Conservation (phyloP, 805 yeast genomes). For the Zygotorulaspora danielsina region DNA sequence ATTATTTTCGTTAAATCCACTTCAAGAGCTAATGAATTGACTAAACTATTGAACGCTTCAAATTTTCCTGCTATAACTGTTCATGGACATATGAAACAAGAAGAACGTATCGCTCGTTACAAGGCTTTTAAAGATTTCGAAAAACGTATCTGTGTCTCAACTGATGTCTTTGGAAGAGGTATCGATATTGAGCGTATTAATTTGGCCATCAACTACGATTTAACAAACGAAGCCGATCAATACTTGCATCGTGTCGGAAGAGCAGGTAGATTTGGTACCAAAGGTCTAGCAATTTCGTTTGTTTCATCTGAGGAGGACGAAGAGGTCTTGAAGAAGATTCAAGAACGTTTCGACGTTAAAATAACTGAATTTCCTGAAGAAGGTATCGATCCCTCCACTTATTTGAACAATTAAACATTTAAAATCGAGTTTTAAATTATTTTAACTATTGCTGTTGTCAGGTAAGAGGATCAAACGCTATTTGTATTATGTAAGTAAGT, state of each 20-base stretch:
- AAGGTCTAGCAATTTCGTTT: conserved; percentile 92
- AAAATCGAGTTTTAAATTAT: neutral
- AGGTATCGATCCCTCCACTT: conserved; percentile 95
- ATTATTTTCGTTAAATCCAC: conserved; percentile 93
- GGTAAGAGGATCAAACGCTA: neutral
- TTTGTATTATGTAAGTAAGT: conserved; percentile 16
- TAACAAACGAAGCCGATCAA: conserved; percentile 95
- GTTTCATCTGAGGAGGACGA: conserved; percentile 84
- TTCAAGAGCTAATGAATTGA: conserved; percentile 86
- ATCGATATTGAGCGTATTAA: conserved; percentile 98
- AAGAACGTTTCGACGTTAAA: conserved; percentile 95
- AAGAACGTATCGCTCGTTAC: conserved; percentile 95
- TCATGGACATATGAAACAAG: conserved; percentile 93
- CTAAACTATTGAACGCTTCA: conserved; percentile 81
- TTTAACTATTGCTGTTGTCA: neutral
- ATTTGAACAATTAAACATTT: conserved; percentile 76
- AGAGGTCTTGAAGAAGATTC: conserved; percentile 85
- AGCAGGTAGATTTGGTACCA: conserved; percentile 99
- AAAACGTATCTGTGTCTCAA: conserved; percentile 97
- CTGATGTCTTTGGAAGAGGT: conserved; percentile 99
- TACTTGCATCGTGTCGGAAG: conserved; percentile 99
- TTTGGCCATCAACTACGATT: conserved; percentile 94
- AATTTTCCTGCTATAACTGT: conserved; percentile 97
- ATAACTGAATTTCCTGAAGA: conserved; percentile 94
- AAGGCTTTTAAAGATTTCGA: conserved; percentile 95